A percentile compares a stretch with the other conserved stretches of the same genome.
phyloP scores from a whole-genome alignment of 1,139 yeast species.

The Spathaspora sp. region DNA sequence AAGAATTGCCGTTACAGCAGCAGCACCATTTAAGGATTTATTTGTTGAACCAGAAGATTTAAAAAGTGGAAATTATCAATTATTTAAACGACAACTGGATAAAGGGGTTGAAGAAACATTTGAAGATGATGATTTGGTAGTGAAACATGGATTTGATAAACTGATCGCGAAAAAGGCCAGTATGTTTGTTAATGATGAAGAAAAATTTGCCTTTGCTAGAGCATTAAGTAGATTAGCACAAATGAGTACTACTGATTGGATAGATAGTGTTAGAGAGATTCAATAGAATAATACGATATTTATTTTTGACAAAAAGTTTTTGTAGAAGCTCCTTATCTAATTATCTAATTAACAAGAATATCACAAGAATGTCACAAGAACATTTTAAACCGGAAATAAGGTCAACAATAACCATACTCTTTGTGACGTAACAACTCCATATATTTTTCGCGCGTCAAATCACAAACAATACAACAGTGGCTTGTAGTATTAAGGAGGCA shows the following conservation, averaged over 20 bases:
- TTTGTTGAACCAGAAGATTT: constrained; percentile 83
- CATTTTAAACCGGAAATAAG: too few relatives aligned
- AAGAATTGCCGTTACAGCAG: constrained; percentile 84
- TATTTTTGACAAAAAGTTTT: neutral
- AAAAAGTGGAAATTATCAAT: constrained; percentile 52
- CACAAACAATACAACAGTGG: too few relatives aligned
- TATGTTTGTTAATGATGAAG: constrained; percentile 88
- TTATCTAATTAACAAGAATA: too few relatives aligned
- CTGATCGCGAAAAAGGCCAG: constrained; percentile 74
- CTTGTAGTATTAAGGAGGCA: too few relatives aligned
- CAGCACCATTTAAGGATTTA: constrained; percentile 77
- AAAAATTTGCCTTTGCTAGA: constrained; percentile 93
- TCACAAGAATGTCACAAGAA: too few relatives aligned
- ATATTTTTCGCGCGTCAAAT: too few relatives aligned
- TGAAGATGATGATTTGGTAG: constrained; percentile 62
- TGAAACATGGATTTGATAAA: constrained; percentile 71
- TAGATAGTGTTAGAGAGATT: constrained; percentile 36
- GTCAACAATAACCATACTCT: too few relatives aligned
- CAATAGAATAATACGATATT: neutral
- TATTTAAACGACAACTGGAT: constrained; percentile 28
- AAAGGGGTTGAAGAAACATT: constrained; percentile 42
- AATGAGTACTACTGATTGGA: constrained; percentile 95
- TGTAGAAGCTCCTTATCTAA: neutral
- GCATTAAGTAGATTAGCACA: constrained; percentile 88
- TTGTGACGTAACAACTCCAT: too few relatives aligned